phyloP scores from a whole-genome alignment of 768 basidiomycete species.

The Amanita pseudoporphyria region DNA sequence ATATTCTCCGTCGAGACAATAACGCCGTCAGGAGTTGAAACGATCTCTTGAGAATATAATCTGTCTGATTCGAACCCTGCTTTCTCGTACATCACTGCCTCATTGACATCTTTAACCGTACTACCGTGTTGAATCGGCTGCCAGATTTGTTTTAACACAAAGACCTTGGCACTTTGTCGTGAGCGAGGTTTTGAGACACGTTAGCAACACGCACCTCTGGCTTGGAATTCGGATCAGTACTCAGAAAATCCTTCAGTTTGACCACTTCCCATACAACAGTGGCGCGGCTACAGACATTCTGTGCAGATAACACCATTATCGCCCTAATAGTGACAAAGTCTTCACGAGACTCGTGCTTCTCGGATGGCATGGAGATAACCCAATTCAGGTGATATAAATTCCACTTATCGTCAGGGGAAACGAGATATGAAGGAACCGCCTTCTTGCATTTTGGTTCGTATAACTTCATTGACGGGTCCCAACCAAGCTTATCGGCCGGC shows the following conservation, averaged over 20 bases:
- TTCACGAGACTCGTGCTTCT: background rate
- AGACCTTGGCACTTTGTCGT: background rate
- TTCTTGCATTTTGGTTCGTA: background rate
- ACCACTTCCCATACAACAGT: conserved; percentile 1
- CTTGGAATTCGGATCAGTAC: background rate
- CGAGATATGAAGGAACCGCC: background rate
- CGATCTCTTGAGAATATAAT: too few relatives aligned
- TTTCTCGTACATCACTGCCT: background rate
- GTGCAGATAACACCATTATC: background rate
- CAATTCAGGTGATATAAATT: background rate
- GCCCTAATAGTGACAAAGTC: background rate
- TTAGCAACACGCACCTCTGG: background rate
- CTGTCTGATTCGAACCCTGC: background rate
- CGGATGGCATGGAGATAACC: background rate
- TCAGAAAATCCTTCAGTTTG: background rate
- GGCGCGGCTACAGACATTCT: background rate
- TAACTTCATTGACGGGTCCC: background rate
- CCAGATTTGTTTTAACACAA: conserved; percentile 1
- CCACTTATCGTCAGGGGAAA: too few relatives aligned
- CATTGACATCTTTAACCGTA: too few relatives aligned
- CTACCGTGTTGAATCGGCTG: background rate
- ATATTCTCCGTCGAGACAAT: too few relatives aligned
- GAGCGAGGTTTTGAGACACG: background rate
- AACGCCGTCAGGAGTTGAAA: too few relatives aligned
- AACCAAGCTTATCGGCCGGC: background rate